phyloP scores from a whole-genome alignment of 2,329 filamentous ascomycete species.

The Cytospora schulzeri region DNA sequence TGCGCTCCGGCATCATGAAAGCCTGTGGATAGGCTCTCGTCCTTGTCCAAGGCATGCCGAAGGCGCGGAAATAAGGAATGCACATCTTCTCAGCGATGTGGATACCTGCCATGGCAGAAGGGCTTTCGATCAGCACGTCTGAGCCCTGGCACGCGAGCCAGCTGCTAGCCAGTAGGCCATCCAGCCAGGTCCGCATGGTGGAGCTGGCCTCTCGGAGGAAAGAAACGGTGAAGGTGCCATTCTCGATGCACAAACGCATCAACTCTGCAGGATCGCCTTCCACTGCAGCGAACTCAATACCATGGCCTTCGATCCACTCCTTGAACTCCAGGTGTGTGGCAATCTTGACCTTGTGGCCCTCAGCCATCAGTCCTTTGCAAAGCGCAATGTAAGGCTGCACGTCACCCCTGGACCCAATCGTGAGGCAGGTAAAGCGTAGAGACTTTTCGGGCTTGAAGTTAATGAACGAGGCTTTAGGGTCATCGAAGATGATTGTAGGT shows the following conservation, averaged over 20 bases:
- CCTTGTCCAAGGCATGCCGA: constrained; percentile 98
- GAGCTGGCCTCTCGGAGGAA: constrained; percentile 86
- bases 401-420: constrained; percentile 92
- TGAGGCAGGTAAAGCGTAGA: constrained; percentile 86
- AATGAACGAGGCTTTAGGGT: constrained; percentile 82
- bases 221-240: constrained; percentile 93
- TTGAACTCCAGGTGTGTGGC: constrained; percentile 92
- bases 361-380: constrained; percentile 84
- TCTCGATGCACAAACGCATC: constrained; percentile 94
- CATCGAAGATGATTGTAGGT: constrained; percentile 84
- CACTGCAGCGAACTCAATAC: constrained; percentile 87
- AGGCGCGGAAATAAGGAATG: constrained; percentile 95
- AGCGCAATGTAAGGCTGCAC: constrained; percentile 97
- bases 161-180: constrained; percentile 79
- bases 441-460: constrained; percentile 85
- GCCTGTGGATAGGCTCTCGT: constrained; percentile 96
- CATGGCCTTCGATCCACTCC: constrained; percentile 86
- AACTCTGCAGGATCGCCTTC: constrained; percentile 91
- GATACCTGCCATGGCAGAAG: constrained; percentile 95
- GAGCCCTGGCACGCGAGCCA: constrained; percentile 83
- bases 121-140: constrained; percentile 91
- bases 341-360: constrained; percentile 85
- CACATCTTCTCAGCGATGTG: constrained; percentile 92
- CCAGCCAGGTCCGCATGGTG: constrained; percentile 93
- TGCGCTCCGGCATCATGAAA: constrained; percentile 88